phyloP scores from a whole-genome alignment of 176 grass and related monocot species.

The Phyllostachys edulis region DNA sequence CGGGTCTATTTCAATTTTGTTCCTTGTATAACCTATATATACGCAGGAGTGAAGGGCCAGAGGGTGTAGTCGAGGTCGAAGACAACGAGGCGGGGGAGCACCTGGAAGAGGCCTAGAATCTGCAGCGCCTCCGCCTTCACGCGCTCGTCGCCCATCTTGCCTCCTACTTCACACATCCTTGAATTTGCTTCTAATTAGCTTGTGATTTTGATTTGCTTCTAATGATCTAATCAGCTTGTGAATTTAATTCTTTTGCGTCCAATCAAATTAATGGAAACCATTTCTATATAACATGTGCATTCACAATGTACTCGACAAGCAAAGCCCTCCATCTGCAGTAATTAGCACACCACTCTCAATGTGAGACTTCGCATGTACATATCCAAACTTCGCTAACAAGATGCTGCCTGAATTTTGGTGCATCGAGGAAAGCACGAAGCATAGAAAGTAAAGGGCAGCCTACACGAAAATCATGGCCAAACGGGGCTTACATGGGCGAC shows the following conservation, averaged over 20 bases:
- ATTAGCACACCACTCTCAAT: neutral
- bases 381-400: neutral
- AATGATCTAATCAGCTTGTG: neutral
- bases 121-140: too few species aligned
- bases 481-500: conserved; percentile 53
- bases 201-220: neutral
- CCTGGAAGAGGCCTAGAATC: too few species aligned
- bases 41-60: too few species aligned
- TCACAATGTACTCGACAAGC: neutral
- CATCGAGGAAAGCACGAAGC: neutral
- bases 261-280: neutral
- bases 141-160: too few species aligned
- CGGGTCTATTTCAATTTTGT: too few species aligned
- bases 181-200: neutral
- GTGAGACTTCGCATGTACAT: neutral
- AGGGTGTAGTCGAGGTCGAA: too few species aligned
- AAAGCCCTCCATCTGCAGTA: neutral
- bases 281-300: neutral
- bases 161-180: neutral
- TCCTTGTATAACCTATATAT: too few species aligned
- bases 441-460: neutral
- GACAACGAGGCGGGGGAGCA: too few species aligned
- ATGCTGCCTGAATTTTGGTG: conserved; percentile 5
- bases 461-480: neutral
- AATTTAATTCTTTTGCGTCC: neutral